A percentile compares a stretch with the other conserved stretches of the same genome.
Conservation (phyloP, 208 protist species). For the Crithidia expoeki region DNA sequence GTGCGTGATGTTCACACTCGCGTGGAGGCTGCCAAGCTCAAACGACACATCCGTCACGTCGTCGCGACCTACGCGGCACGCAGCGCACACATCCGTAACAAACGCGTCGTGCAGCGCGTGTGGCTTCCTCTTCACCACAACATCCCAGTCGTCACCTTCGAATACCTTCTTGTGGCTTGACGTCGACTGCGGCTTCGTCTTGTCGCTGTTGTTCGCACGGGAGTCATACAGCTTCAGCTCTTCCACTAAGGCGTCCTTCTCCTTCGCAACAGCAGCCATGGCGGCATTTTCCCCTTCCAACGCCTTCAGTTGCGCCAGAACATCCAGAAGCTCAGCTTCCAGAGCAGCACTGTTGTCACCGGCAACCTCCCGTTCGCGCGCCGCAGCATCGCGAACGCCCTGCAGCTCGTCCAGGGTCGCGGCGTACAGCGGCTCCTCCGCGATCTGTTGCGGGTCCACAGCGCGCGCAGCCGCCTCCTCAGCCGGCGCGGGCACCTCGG, state of each 20-base stretch:
- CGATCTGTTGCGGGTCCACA: slow-evolving; percentile 2
- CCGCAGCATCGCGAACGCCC: slow-evolving; percentile 8
- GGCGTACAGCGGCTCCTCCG: slow-evolving; percentile 22
- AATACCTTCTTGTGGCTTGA: slow-evolving; percentile 49
- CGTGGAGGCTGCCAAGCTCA: slow-evolving; percentile 38
- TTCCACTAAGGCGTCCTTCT: slow-evolving; percentile 12
- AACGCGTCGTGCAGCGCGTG: slow-evolving; percentile 45
- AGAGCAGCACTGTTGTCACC: slow-evolving; percentile 14
- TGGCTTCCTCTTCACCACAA: slow-evolving; percentile 30
- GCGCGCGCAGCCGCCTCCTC: background rate
- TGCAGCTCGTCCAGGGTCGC: slow-evolving; percentile 33
- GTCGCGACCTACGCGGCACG: slow-evolving; percentile 46
- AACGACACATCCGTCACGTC: slow-evolving; percentile 42
- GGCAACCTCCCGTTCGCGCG: background rate
- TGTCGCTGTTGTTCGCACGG: slow-evolving; percentile 25
- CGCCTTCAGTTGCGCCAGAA: slow-evolving; percentile 34
- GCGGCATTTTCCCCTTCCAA: slow-evolving; percentile 26
- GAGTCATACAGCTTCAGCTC: slow-evolving; percentile 31
- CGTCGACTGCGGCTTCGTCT: slow-evolving; percentile 25
- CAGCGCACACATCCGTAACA: slow-evolving; percentile 31
- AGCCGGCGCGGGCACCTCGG: background rate
- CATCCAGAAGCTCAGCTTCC: slow-evolving; percentile 29
- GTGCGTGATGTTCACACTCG: too few species aligned
- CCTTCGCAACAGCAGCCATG: slow-evolving; percentile 1
- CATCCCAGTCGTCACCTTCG: slow-evolving; percentile 43